Conservation (phyloP, 148 eudicot species). For the Persicaria tinctoria region DNA sequence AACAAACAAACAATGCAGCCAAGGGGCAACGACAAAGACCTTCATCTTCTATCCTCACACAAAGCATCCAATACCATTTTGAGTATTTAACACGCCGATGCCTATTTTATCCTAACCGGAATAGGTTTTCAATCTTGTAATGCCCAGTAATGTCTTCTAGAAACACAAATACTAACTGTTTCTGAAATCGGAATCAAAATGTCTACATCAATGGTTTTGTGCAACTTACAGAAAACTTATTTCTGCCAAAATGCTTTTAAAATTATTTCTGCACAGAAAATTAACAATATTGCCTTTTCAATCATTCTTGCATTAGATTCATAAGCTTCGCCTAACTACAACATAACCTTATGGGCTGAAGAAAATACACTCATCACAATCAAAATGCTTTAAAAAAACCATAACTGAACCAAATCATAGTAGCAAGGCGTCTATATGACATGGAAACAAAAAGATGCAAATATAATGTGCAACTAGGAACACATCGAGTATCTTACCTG, state of each 20-base stretch:
- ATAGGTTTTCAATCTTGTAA: background rate
- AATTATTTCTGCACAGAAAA: background rate
- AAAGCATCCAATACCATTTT: background rate
- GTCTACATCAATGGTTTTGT: background rate
- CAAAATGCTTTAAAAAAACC: background rate
- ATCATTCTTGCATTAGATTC: background rate
- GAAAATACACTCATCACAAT: background rate
- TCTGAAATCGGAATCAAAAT: background rate
- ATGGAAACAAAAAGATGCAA: background rate
- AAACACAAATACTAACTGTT: background rate
- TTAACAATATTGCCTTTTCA: background rate
- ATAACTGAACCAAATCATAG: background rate
- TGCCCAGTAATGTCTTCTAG: background rate
- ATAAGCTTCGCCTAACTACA: background rate
- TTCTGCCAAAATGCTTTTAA: background rate
- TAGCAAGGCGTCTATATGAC: background rate
- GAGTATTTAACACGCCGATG: background rate
- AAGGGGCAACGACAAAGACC: background rate
- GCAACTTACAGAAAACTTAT: background rate
- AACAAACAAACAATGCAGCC: background rate
- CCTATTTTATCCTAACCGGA: background rate
- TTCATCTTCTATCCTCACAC: background rate
- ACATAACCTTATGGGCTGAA: background rate
- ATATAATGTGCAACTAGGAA: background rate
- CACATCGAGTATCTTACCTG: conserved; percentile 34